Conservation (phyloP, 805 yeast genomes). For the Diddensiella caesifluorescens region DNA sequence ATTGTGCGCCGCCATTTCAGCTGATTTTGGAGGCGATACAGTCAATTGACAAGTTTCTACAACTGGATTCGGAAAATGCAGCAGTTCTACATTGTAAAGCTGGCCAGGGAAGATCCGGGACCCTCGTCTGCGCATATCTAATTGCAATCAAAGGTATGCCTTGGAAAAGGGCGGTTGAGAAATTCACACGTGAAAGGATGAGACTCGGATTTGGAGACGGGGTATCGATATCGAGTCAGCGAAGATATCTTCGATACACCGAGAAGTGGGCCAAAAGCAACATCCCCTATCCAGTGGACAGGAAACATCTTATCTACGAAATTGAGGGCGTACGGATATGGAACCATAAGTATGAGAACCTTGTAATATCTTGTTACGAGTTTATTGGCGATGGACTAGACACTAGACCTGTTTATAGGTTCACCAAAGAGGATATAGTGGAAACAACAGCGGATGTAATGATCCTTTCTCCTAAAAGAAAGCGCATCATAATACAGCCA, state of each 20-base stretch:
- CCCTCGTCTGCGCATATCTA: slow-evolving; percentile 63
- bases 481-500: slow-evolving; percentile 18
- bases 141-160: slow-evolving; percentile 43
- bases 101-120: slow-evolving; percentile 90
- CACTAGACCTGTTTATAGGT: slow-evolving; percentile 2
- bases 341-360: slow-evolving; percentile 18
- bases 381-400: slow-evolving; percentile 12
- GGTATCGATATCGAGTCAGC: slow-evolving; percentile 66
- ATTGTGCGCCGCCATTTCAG: slow-evolving; percentile 62
- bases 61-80: slow-evolving; percentile 36
- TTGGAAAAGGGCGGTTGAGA: slow-evolving; percentile 43
- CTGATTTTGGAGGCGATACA: slow-evolving; percentile 42
- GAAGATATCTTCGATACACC: slow-evolving; percentile 59
- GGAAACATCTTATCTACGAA: slow-evolving; percentile 4
- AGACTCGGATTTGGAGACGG: slow-evolving; percentile 53
- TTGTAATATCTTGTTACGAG: slow-evolving; percentile 20
- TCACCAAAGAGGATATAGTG: slow-evolving; percentile 17
- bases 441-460: slow-evolving; percentile 5
- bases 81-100: slow-evolving; percentile 81
- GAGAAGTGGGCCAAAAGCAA: slow-evolving; percentile 28
- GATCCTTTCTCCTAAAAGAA: slow-evolving; percentile 15
- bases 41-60: slow-evolving; percentile 43
- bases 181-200: slow-evolving; percentile 58
- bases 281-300: not conserved
- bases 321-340: slow-evolving; percentile 19